Base-by-base conservation (phyloP, 306 rosid species). In the Prunus mume region DNA sequence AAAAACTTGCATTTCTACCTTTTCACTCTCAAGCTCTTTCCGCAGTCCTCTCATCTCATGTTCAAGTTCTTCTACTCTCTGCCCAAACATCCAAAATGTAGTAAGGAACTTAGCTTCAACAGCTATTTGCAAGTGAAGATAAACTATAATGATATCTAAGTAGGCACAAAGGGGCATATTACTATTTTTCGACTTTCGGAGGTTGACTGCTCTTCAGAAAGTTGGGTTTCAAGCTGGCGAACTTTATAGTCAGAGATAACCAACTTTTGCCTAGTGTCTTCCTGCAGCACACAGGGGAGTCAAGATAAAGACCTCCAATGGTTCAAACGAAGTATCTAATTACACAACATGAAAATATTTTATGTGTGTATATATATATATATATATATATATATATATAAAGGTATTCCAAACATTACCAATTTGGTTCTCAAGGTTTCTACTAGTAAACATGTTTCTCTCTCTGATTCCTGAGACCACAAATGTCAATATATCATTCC, bases 381-480 rank as follows among this genome's bases (percentile, higher is more conserved):
- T n/a, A n/a, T n/a, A n/a, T n/a, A n/a, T n/a, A n/a, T n/a, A n/a
- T 30, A 30, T 30, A 55, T 27, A 22, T 9, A 76, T 30, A 52
- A 34, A 72, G 71, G 64, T 51, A 71, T 71, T 20, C 38, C 51
- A 54, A 81, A 76, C 51, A 51, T 73, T 94, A 94, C 98, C 97
- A 94, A 88, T 80, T 90, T 92, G 76, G 88, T 87, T 86, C 98
- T 87, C 95, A 90, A 86, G 47, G 87, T 86, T 84, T 94, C 98
- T 66, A 90, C 85, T 52, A 87, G 86, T 72, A 76, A 73, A 79
- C 90, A 87, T 77, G 78, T 79, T 74, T 92, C 97, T 88, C 86
- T 88, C 79, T 94, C 96, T 24, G 88, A 85, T 77, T 94, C 98
- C 98, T 92, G 86, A 73, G 73, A 77, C 46, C 66, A 81, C 43